Conservation (phyloP, 2,329 filamentous ascomycete genomes). For the Cercospora citrullina region DNA sequence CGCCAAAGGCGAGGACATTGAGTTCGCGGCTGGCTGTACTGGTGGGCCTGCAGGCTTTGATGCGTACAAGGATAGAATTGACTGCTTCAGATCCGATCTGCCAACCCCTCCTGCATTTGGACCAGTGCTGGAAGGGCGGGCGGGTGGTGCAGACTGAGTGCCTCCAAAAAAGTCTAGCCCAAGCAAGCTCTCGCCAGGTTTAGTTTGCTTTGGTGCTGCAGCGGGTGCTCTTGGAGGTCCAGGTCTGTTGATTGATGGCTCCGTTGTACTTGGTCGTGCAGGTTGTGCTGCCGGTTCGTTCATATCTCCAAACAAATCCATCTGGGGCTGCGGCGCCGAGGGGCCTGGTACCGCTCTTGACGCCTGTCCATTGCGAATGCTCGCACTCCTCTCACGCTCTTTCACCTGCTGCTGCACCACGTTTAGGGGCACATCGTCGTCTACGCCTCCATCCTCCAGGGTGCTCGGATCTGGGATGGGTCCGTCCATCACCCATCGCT, state of each 20-base stretch:
- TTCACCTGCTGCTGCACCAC: constrained; percentile 71
- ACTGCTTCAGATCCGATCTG: constrained; percentile 92
- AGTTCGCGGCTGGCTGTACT: constrained; percentile 42
- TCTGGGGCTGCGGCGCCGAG: constrained; percentile 48
- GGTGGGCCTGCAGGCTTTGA: constrained; percentile 70
- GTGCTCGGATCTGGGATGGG: constrained; percentile 89
- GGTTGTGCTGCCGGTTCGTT: constrained; percentile 54
- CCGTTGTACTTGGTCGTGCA: constrained; percentile 70
- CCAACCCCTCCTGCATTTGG: constrained; percentile 60
- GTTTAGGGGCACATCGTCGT: constrained; percentile 75
- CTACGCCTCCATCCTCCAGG: constrained; percentile 69
- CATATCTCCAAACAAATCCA: constrained; percentile 82
- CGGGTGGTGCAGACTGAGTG: constrained; percentile 65
- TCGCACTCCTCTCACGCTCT: constrained; percentile 43
- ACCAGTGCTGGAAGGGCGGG: constrained; percentile 76
- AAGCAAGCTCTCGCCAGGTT: constrained; percentile 79
- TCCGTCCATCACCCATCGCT: constrained; percentile 99
- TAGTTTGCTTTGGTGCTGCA: constrained; percentile 58
- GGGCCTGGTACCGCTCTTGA: constrained; percentile 20
- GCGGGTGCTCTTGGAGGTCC: constrained; percentile 34
- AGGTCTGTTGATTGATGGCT: constrained; percentile 66
- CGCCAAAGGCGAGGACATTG: constrained; percentile 60
- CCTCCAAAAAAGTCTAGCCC: constrained; percentile 90
- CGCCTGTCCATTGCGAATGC: constrained; percentile 45
- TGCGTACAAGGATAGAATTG: constrained; percentile 92